phyloP scores from a whole-genome alignment of 345 rosid genomes.

The Toxicodendron radicans region DNA sequence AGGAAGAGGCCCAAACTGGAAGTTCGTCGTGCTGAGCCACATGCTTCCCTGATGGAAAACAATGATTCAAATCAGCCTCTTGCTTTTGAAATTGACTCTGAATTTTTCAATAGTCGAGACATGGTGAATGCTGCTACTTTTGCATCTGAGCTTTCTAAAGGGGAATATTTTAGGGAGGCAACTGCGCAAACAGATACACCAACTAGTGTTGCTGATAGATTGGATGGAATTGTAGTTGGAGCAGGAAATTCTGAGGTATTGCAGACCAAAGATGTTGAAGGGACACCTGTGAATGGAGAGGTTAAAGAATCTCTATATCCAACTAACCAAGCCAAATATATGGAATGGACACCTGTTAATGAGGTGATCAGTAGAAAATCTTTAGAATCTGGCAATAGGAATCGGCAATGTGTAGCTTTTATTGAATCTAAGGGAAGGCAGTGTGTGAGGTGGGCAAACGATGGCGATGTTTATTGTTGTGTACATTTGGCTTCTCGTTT shows the following conservation, averaged over 20 bases:
- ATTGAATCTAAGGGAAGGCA: constrained; percentile 94
- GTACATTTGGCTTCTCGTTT: constrained; percentile 98
- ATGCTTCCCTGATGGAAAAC: constrained; percentile 53
- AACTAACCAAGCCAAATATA: constrained; percentile 23
- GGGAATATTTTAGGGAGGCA: constrained; percentile 31
- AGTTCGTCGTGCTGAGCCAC: constrained; percentile 86
- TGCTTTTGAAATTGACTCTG: constrained; percentile 56
- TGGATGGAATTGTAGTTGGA: constrained; percentile 79
- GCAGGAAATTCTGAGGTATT: constrained; percentile 41
- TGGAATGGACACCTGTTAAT: constrained; percentile 38
- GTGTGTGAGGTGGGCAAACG: constrained; percentile 98
- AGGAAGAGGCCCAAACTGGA: constrained; percentile 93
- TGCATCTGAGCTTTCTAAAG: constrained; percentile 35
- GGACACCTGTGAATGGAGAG: constrained; percentile 28
- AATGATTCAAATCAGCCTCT: constrained; percentile 40
- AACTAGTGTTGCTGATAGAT: constrained; percentile 51
- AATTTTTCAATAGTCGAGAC: constrained; percentile 51
- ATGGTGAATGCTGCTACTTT: constrained; percentile 31
- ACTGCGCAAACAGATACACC: constrained; percentile 35
- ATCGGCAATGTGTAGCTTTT: constrained; percentile 85
- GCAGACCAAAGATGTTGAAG: constrained; percentile 27
- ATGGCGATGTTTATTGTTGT: constrained; percentile 95
- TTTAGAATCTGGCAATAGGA: constrained; percentile 59
- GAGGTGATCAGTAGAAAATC: constrained; percentile 41
- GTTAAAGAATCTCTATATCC: constrained; percentile 30